These are phyloP conservation scores for Aureobasidium sp. DNA, from an alignment of 2,329 filamentous ascomycete species.

Conservation along the genomic window DNA sequence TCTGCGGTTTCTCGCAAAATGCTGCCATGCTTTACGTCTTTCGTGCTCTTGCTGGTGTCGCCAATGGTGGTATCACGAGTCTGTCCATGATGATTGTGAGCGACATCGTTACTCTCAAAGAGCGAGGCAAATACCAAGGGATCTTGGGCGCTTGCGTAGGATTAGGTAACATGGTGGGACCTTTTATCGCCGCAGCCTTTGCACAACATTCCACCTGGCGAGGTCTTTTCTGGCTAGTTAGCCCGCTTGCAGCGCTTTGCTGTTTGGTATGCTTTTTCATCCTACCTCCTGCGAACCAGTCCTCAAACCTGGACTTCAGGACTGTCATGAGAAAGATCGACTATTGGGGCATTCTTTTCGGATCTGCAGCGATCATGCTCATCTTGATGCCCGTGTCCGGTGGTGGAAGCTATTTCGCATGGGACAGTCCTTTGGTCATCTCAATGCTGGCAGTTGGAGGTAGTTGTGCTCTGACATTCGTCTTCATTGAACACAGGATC, in stretches of 20 bases:
- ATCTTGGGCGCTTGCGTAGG: constrained; percentile 38
- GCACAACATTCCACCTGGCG: constrained; percentile 36
- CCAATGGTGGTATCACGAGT: constrained; percentile 51
- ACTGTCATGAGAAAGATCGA: constrained; percentile 50
- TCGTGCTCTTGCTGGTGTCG: constrained; percentile 51
- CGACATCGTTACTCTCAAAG: constrained; percentile 50
- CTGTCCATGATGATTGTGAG: constrained; percentile 54
- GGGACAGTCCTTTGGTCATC: constrained; percentile 50
- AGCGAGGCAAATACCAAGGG: constrained; percentile 46
- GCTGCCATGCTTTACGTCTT: constrained; percentile 53
- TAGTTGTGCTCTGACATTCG: constrained; percentile 39
- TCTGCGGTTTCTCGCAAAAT: constrained; percentile 22
- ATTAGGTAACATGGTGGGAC: constrained; percentile 39
- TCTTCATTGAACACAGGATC: constrained; percentile 48
- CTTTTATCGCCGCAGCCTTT: constrained; percentile 39
- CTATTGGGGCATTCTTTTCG: constrained; percentile 46
- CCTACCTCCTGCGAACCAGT: constrained; percentile 45
- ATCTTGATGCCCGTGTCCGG: constrained; percentile 56
- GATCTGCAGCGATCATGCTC: constrained; percentile 48
- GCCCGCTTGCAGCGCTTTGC: constrained; percentile 41
- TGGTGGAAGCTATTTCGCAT: constrained; percentile 40
- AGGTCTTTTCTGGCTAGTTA: constrained; percentile 42
- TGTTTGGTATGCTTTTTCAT: constrained; percentile 36
- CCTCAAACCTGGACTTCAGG: constrained; percentile 38
- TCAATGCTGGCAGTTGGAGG: constrained; percentile 47